Conservation (phyloP, 2,329 filamentous ascomycete genomes). For the Colletotrichum melonis region DNA sequence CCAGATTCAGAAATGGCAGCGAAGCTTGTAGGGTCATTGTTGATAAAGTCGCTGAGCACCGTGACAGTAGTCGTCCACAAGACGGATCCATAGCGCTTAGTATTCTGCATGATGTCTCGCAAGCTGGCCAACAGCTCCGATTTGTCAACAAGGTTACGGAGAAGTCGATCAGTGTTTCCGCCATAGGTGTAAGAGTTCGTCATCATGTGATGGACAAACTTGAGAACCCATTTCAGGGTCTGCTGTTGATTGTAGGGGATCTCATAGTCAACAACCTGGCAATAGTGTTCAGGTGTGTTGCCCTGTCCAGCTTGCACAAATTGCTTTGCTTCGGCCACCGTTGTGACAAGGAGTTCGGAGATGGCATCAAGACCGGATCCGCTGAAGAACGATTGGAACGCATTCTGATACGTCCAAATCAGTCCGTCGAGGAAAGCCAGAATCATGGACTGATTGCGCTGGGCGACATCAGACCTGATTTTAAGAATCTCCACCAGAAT, state of each 20-base stretch:
- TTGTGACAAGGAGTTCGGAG: slow-evolving; percentile 84
- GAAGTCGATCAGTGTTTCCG: slow-evolving; percentile 87
- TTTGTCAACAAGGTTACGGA: slow-evolving; percentile 95
- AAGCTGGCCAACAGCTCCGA: slow-evolving; percentile 84
- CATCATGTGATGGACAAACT: slow-evolving; percentile 97
- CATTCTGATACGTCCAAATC: slow-evolving; percentile 85
- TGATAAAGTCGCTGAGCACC: slow-evolving; percentile 95
- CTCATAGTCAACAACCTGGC: slow-evolving; percentile 89
- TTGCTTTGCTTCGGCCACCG: slow-evolving; percentile 77
- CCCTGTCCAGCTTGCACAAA: slow-evolving; percentile 76
- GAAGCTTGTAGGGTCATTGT: slow-evolving; percentile 98
- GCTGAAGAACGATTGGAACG: slow-evolving; percentile 84
- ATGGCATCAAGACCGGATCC: slow-evolving; percentile 90
- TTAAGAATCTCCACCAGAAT: slow-evolving; percentile 90
- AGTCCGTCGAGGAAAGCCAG: slow-evolving; percentile 90
- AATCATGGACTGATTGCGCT: slow-evolving; percentile 85
- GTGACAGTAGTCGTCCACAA: slow-evolving; percentile 96
- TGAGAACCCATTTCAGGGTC: slow-evolving; percentile 91
- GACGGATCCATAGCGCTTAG: slow-evolving; percentile 84
- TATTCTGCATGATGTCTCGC: slow-evolving; percentile 83
- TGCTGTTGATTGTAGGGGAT: slow-evolving; percentile 95
- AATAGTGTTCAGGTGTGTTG: slow-evolving; percentile 76
- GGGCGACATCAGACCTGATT: slow-evolving; percentile 83
- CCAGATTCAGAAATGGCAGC: slow-evolving; percentile 95
- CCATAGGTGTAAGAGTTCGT: slow-evolving; percentile 75